phyloP scores from a whole-genome alignment of 306 rosid species.

The Quercus gilva region DNA sequence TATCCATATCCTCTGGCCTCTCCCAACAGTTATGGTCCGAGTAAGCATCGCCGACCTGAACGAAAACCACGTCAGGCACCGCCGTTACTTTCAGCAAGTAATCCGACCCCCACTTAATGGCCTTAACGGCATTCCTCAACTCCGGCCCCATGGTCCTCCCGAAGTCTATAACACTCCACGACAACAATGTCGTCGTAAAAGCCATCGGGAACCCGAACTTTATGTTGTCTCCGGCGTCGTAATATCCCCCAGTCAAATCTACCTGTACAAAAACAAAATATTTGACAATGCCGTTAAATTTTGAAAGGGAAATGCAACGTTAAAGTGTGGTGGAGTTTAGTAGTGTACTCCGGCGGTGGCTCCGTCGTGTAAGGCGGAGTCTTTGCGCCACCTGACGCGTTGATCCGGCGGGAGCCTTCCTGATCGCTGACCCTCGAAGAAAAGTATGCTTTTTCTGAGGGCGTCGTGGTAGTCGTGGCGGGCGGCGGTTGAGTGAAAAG shows the following conservation, averaged over 20 bases:
- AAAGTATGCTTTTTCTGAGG: slow-evolving; percentile 83
- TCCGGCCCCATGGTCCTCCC: slow-evolving; percentile 83
- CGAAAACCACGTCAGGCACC: slow-evolving; percentile 63
- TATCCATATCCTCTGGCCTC: slow-evolving; percentile 98
- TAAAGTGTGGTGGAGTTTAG: neutral
- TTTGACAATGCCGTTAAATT: too few species aligned
- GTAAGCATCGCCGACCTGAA: slow-evolving; percentile 81
- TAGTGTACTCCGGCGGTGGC: slow-evolving; percentile 60
- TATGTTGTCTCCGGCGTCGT: slow-evolving; percentile 94
- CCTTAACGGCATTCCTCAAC: slow-evolving; percentile 55
- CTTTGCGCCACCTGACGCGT: slow-evolving; percentile 84
- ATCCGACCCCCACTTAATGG: slow-evolving; percentile 87
- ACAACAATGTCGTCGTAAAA: slow-evolving; percentile 72
- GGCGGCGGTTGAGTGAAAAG: slow-evolving; percentile 24
- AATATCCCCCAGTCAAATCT: slow-evolving; percentile 87
- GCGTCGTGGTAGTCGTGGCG: slow-evolving; percentile 79
- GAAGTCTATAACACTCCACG: slow-evolving; percentile 94
- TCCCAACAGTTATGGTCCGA: slow-evolving; percentile 99
- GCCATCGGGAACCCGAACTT: slow-evolving; percentile 99
- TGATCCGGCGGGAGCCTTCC: slow-evolving; percentile 81
- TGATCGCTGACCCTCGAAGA: slow-evolving; percentile 99
- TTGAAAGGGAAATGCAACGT: neutral
- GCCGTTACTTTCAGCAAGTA: slow-evolving; percentile 79
- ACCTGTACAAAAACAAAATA: slow-evolving; percentile 37
- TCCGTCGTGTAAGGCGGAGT: slow-evolving; percentile 90